These are phyloP conservation scores for Fusarium penzigii DNA, from an alignment of 2,329 filamentous ascomycete genomes.

Conservation along the genomic window DNA sequence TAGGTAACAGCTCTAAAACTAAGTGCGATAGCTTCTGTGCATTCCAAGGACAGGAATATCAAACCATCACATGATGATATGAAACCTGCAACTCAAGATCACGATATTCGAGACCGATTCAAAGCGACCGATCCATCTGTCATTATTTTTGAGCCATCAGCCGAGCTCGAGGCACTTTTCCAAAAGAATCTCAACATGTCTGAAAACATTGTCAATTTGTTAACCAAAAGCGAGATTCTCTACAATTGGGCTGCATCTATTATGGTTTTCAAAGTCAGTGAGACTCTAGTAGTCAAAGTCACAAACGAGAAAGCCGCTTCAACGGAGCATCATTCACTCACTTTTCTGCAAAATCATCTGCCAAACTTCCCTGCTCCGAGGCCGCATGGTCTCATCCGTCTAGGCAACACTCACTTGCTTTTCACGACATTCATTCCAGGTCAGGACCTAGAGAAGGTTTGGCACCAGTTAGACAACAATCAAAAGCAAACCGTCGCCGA, in stretches of 20 bases:
- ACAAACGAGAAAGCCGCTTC: conserved; percentile 3
- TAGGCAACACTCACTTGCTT: conserved; percentile 8
- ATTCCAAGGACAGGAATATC: background rate
- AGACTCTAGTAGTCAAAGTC: conserved; percentile 11
- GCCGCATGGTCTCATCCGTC: conserved; percentile 12
- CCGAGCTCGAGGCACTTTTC: conserved; percentile 3
- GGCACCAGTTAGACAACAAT: conserved; percentile 7
- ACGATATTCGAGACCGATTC: conserved; percentile 7
- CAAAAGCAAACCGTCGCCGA: conserved; percentile 14
- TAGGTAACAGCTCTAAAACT: background rate
- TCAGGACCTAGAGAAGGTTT: conserved; percentile 10
- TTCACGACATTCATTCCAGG: conserved; percentile 15
- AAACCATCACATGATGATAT: background rate
- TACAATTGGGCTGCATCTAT: conserved; percentile 8
- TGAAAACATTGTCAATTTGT: conserved; percentile 9
- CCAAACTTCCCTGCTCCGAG: conserved; percentile 10
- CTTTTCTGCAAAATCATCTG: conserved; percentile 9
- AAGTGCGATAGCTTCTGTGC: background rate
- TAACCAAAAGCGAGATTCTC: conserved; percentile 9
- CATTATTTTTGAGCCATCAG: conserved; percentile 6
- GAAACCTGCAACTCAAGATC: background rate
- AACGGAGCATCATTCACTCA: conserved; percentile 11
- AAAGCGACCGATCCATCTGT: conserved; percentile 1
- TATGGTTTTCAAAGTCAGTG: conserved; percentile 10
- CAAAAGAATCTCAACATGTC: conserved; percentile 1